Conservation (phyloP, 176 grass and related monocot species). For the Oryza longistaminata region DNA sequence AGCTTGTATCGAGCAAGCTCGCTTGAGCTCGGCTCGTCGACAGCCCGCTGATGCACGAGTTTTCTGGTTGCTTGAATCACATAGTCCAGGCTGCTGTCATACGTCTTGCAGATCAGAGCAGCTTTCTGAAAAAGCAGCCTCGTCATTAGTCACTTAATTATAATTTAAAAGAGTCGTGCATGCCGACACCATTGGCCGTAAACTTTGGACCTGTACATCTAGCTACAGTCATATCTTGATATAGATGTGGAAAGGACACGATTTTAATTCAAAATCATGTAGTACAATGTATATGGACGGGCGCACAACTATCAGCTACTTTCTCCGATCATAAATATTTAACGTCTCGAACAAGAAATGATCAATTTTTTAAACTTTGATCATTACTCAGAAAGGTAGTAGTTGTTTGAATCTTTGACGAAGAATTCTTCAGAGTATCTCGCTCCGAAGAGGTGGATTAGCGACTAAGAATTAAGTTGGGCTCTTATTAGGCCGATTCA, state of each 20-base stretch:
- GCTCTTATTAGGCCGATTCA: background rate
- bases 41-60: background rate
- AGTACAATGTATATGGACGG: background rate
- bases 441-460: too few species aligned
- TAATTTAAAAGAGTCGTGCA: background rate
- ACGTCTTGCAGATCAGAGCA: background rate
- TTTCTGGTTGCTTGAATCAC: background rate
- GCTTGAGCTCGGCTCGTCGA: too few species aligned
- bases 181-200: constrained; percentile 30
- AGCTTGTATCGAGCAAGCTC: too few species aligned
- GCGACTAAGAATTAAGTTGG: too few species aligned
- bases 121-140: constrained; percentile 40
- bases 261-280: background rate
- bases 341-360: too few species aligned
- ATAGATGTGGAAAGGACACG: background rate
- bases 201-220: constrained; percentile 28
- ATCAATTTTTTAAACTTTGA: too few species aligned
- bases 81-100: background rate
- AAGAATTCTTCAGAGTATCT: too few species aligned
- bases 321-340: too few species aligned
- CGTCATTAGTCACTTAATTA: constrained; percentile 40
- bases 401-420: too few species aligned
- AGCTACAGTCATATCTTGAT: background rate
- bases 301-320: too few species aligned
- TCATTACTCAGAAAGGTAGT: too few species aligned